Conservation (phyloP, 495 filamentous ascomycete genomes). For the Podospora bellae-mahoneyi region DNA sequence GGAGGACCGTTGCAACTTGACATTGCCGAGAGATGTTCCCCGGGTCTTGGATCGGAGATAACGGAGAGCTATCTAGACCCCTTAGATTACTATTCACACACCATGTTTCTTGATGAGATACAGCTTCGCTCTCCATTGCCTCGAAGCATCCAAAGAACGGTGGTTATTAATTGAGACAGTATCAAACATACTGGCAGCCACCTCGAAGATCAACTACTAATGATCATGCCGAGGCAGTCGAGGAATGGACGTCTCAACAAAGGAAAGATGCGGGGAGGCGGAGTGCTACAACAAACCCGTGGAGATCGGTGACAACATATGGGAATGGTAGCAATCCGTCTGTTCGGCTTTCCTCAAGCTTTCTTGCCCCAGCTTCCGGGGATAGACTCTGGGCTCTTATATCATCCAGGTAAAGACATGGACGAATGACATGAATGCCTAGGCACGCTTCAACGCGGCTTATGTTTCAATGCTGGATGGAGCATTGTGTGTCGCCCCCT, state of each 20-base stretch:
- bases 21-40: background rate
- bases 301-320: background rate
- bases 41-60: background rate
- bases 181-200: background rate
- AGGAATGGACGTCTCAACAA: background rate
- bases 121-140: background rate
- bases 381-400: background rate
- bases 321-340: background rate
- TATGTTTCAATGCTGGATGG: background rate
- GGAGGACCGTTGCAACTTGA: slow-evolving; percentile 7
- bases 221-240: background rate
- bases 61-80: background rate
- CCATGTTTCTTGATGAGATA: background rate
- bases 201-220: no score
- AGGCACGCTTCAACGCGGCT: slow-evolving; percentile 15
- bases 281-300: background rate
- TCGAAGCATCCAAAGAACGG: background rate
- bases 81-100: background rate
- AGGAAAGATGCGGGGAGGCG: background rate
- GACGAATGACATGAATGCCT: background rate
- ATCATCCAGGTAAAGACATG: background rate
- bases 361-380: background rate
- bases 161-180: background rate
- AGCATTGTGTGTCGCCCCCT: background rate
- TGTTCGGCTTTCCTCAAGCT: background rate